Base-by-base conservation (phyloP, 1,284 basidiomycete genomes). In the Cryptococcus amylolentus region DNA sequence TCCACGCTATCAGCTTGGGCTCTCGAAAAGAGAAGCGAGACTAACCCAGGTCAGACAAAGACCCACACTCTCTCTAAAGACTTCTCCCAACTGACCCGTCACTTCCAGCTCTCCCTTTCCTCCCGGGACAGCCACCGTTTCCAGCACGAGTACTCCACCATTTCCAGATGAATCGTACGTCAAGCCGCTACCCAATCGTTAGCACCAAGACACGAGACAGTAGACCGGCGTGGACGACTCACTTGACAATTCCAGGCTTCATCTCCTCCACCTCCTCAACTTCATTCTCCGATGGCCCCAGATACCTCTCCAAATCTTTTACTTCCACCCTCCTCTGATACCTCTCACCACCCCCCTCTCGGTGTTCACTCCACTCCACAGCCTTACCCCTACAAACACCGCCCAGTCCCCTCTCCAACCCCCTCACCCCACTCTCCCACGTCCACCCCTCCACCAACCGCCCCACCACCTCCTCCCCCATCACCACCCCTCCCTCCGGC, bases 71-170 rank as follows among this genome's bases (percentile, higher is more conserved):
- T 97, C 93, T 56, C 89, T 84, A 73, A 97, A 96, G 54, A 97
- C 93, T 64, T 97, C 93, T 45, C 93, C 93, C 4, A 97, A 84
- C 79, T 95, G 95, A 37, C 93, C 93, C 0, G 94, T 98, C 12
- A 69, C 61, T 44, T 68, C 64, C 20, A 76, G 60, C 5, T 51
- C 54, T 10, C 71, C 71, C 38, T 67, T 67, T 35, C 72, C 72
- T 23, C 66, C 66, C 26, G 73, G 72, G 3, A 74, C 59, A 16
- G 71, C 57, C 7, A 62, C 55, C 9, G 66, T 65, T 58, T 76
- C 73, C 13, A 76, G 60, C 23, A 97, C 79, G 64, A 93, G 88
- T 4, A 98, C 80, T 3, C 81, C 82, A 2, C 92, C 92, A 72
- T 90, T 91, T 4, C 90, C 91, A 28, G 90, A 90, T 84, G 70